Conservation (phyloP, 805 yeast species). For the Saccharomyces kudriavzevii region DNA sequence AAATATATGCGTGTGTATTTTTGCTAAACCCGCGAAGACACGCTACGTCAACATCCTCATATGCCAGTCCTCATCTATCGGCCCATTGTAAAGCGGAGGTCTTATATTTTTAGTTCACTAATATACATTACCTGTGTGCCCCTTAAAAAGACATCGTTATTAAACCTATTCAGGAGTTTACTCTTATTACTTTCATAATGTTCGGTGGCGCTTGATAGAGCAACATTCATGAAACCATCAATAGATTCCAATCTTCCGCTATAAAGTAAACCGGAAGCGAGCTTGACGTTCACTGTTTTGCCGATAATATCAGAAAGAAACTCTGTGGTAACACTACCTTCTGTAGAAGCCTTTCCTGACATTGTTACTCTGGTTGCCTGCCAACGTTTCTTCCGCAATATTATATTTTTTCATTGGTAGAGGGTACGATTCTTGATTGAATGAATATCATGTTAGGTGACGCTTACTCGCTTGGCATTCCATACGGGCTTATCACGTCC, state of each 20-base stretch:
- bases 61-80: not conserved
- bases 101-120: slow-evolving; percentile 21
- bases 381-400: not conserved
- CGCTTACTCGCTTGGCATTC: not conserved
- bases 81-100: not conserved
- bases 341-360: slow-evolving; percentile 4
- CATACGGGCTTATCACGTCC: not conserved
- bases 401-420: not conserved
- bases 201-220: slow-evolving; percentile 71
- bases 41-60: not conserved
- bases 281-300: slow-evolving; percentile 69
- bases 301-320: slow-evolving; percentile 78
- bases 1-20: slow-evolving; percentile 1
- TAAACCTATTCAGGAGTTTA: slow-evolving; percentile 26
- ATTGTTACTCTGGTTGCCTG: not conserved
- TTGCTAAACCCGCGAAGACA: not conserved
- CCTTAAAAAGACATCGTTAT: slow-evolving; percentile 30
- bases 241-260: slow-evolving; percentile 73
- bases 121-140: slow-evolving; percentile 33
- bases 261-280: slow-evolving; percentile 82
- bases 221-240: slow-evolving; percentile 95
- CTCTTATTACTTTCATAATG: slow-evolving; percentile 28
- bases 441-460: not conserved
- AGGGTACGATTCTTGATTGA: not conserved
- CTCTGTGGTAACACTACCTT: slow-evolving; percentile 52